Conservation (phyloP, 2,329 filamentous ascomycete genomes). For the Pseudocercospora pini-densiflorae region DNA sequence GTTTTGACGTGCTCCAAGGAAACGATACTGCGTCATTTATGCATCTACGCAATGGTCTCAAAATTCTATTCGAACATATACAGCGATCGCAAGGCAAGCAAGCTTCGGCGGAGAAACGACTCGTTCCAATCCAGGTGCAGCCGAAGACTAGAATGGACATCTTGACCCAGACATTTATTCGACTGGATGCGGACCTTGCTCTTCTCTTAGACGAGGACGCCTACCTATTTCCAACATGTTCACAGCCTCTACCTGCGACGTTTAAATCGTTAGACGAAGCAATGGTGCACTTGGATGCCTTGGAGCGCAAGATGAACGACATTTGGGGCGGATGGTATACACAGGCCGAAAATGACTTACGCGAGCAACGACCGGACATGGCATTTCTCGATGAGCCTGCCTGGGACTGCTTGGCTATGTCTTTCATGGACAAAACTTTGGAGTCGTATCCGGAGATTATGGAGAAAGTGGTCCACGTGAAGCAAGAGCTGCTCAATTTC, state of each 20-base stretch:
- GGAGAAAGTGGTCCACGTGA: not conserved
- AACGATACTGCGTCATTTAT: conserved; percentile 17
- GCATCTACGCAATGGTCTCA: conserved; percentile 16
- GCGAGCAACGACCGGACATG: not conserved
- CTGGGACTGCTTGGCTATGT: not conserved
- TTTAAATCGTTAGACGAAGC: conserved; percentile 12
- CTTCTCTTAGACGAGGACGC: conserved; percentile 11
- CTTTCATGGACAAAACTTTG: not conserved
- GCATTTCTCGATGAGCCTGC: not conserved
- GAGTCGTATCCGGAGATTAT: not conserved
- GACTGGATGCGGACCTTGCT: conserved; percentile 17
- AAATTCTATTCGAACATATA: conserved; percentile 14
- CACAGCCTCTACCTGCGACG: not conserved
- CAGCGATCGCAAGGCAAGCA: not conserved
- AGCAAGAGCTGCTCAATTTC: not conserved
- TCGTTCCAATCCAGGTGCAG: not conserved
- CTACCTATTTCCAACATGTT: conserved; percentile 16
- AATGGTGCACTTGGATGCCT: not conserved
- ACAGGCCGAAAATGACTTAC: not conserved
- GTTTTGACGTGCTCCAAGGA: conserved; percentile 18
- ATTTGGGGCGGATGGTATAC: not conserved
- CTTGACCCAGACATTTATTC: conserved; percentile 17
- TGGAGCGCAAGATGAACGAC: not conserved
- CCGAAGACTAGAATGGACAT: conserved; percentile 7
- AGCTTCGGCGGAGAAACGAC: not conserved